Conservation (phyloP, 2,329 filamentous ascomycete genomes). For the Colletotrichum ledebouriae region DNA sequence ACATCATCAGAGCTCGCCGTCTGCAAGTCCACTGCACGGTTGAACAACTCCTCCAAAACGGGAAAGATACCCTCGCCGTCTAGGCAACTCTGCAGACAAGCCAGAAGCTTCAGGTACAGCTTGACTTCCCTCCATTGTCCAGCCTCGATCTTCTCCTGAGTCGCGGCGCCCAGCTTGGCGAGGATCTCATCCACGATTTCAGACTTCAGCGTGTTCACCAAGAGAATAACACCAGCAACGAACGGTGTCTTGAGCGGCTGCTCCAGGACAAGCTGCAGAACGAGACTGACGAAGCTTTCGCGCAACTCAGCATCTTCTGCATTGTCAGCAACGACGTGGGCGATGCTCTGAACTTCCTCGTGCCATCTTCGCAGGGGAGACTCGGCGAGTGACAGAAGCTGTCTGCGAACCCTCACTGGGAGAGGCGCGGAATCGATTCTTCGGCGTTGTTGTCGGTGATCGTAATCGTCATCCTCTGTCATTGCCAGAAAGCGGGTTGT, state of each 20-base stretch:
- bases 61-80: constrained; percentile 89
- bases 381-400: constrained; percentile 85
- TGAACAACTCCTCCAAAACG: constrained; percentile 90
- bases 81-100: constrained; percentile 84
- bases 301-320: constrained; percentile 87
- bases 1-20: constrained; percentile 94
- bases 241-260: constrained; percentile 99
- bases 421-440: constrained; percentile 79
- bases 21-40: constrained; percentile 90
- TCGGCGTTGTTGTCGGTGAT: constrained; percentile 75
- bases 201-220: constrained; percentile 82
- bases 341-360: constrained; percentile 82
- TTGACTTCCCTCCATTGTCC: constrained; percentile 94
- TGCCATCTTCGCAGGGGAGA: constrained; percentile 82
- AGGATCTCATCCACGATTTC: constrained; percentile 82
- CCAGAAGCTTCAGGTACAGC: constrained; percentile 88
- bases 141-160: constrained; percentile 75
- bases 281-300: constrained; percentile 78
- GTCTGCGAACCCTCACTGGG: constrained; percentile 79
- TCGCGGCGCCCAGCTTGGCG: constrained; percentile 68
- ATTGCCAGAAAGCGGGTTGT: constrained; percentile 46
- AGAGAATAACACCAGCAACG: constrained; percentile 84
- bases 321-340: constrained; percentile 83
- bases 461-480: constrained; percentile 80
- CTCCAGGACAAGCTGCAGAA: constrained; percentile 83